Evolutionary conservation across 306 rosid species (phyloP).

Genomic region (Inga laurina): DNA sequence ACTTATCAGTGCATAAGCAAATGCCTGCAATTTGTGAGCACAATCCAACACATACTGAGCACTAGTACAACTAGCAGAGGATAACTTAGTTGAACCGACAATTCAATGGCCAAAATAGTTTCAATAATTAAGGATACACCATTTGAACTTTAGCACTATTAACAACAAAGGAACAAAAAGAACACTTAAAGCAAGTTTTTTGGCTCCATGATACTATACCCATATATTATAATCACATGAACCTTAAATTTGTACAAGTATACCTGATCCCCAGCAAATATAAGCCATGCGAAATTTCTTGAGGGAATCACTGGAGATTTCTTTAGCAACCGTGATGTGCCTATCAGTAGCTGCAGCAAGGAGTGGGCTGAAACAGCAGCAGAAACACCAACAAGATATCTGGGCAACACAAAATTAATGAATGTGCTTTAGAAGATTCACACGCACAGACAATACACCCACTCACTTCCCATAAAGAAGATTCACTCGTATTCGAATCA

Average conservation of each 20-base stretch:
- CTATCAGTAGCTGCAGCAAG: conserved; percentile 69
- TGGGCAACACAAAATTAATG: conserved; percentile 39
- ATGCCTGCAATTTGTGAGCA: conserved; percentile 49
- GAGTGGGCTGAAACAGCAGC: conserved; percentile 79
- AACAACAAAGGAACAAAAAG: neutral
- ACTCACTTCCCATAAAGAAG: neutral
- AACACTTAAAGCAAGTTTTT: neutral
- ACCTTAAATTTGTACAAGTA: neutral
- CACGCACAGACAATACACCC: neutral
- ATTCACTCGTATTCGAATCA: neutral
- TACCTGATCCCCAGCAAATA: conserved; percentile 92
- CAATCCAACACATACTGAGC: neutral
- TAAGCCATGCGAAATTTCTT: conserved; percentile 79
- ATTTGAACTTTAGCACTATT: neutral
- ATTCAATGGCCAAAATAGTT: neutral
- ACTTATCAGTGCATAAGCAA: conserved; percentile 86
- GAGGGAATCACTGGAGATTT: conserved; percentile 65
- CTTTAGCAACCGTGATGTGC: conserved; percentile 57
- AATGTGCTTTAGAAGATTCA: neutral
- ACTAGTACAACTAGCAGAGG: neutral
- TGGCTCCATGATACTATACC: neutral
- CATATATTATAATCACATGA: neutral
- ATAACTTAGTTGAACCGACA: neutral
- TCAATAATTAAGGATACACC: neutral
- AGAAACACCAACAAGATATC: conserved; percentile 77